Base-by-base conservation (phyloP, 2,329 filamentous ascomycete genomes). In the Colletotrichum lini region DNA sequence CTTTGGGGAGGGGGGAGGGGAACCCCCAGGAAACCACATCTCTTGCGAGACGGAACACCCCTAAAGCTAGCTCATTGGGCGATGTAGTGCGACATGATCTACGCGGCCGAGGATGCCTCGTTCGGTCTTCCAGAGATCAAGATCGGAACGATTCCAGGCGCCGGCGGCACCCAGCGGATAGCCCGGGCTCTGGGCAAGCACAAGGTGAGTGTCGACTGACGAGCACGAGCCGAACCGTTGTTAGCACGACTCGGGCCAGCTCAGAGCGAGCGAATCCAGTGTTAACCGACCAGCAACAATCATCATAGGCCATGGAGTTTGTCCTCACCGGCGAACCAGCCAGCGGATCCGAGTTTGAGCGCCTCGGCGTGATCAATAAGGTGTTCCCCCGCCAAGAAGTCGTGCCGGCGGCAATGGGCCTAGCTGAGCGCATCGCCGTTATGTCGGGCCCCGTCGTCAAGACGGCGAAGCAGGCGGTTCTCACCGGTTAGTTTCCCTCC, bases 401-500 rank as follows among this genome's bases (percentile, higher is more conserved):
- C 0, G 73, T 85, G 1, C 75, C 79, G 5, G 80, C 82, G 65
- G 79, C 84, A 12, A 70, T 82, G 47, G 77, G 78, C 44, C 75
- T 82, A 13, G 84, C 84, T 8, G 75, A 75, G 52, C 78, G 77
- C 57, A 81, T 86, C 58, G 83, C 84, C 15, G 74, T 76, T 10
- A 80, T 82, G 65, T 84, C 82, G 2, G 79, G 76, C 47, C 80
- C 83, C 23, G 83, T 83, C 13, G 74, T 84, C 40, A 77, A 78
- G 67, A 76, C 84, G 63, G 84, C 82, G 12, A 86, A 86, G 75
- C 79, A 84, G 72, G 83, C 84, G 4, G 78, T 86, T 13, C 76
- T 82, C 42, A 80, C 80, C 40, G 81, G 83, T 84, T 76, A 77
- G 79, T 72, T 47, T 10, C 18, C 18, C 21, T 30, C 16, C 16